A percentile compares a stretch with the other conserved stretches of the same genome.
Evolutionary conservation across 169 alveolate species (phyloP).

Genomic region (Cryptosporidium xiaoi): DNA sequence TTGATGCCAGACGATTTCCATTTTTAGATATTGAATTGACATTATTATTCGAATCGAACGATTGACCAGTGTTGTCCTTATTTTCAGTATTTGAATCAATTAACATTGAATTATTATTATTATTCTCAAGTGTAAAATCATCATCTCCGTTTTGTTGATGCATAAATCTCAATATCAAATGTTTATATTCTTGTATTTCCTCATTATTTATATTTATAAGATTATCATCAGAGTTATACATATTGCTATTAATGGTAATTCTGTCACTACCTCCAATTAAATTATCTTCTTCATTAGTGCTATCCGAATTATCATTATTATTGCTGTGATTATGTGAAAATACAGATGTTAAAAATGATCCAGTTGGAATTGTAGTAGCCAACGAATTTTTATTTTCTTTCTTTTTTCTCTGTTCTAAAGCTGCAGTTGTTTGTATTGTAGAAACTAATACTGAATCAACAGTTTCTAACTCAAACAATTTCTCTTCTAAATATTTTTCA

Average conservation of each 20-base stretch:
- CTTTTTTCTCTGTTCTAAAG: constrained; percentile 63
- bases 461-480: constrained; percentile 47
- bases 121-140: not conserved
- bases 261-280: constrained; percentile 9
- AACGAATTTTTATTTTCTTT: constrained; percentile 47
- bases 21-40: not conserved
- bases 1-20: constrained; percentile 6
- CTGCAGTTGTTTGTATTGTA: constrained; percentile 73
- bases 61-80: not conserved
- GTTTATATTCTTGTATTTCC: constrained; percentile 48
- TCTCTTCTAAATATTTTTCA: constrained; percentile 15
- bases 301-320: constrained; percentile 25
- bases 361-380: constrained; percentile 35
- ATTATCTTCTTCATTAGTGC: constrained; percentile 41
- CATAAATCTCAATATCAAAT: constrained; percentile 58
- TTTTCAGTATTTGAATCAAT: not conserved
- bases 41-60: not conserved
- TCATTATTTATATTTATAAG: constrained; percentile 36
- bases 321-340: not conserved
- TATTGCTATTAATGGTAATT: not conserved
- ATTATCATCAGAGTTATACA: not conserved
- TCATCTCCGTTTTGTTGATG: constrained; percentile 68
- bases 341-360: constrained; percentile 38
- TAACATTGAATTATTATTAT: not conserved
- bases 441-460: constrained; percentile 66